Evolutionary conservation across 2,329 filamentous ascomycete genomes (phyloP).

Genomic region (Aschersonia sp.): DNA sequence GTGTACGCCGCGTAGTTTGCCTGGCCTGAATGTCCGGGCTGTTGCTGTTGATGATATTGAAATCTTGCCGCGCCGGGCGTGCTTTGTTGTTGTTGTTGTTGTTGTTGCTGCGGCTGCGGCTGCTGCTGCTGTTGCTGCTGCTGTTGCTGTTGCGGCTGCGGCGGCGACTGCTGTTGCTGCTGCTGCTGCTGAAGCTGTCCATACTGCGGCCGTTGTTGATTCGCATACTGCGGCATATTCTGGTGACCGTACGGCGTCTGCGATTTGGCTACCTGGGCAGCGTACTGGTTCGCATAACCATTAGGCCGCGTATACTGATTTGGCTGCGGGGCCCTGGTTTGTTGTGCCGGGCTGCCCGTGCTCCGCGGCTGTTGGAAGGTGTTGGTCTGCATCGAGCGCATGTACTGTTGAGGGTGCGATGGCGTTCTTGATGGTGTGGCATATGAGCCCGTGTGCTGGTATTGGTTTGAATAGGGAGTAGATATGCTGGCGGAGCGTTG

Average conservation of each 20-base stretch:
- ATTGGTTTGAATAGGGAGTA: constrained; percentile 28
- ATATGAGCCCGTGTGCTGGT: constrained; percentile 28
- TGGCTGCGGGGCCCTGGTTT: constrained; percentile 23
- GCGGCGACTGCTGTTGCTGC: constrained; percentile 27
- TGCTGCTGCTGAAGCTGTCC: constrained; percentile 17
- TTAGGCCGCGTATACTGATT: constrained; percentile 36
- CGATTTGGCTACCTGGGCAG: constrained; percentile 35
- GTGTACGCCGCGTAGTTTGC: constrained; percentile 21
- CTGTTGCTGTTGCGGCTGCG: constrained; percentile 18
- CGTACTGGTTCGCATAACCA: constrained; percentile 30
- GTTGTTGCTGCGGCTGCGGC: constrained; percentile 27
- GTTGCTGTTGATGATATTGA: constrained; percentile 20
- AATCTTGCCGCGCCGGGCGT: constrained; percentile 28
- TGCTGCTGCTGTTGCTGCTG: constrained; percentile 35
- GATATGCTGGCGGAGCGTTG: constrained; percentile 22
- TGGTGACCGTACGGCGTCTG: constrained; percentile 37
- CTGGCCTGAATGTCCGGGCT: constrained; percentile 19
- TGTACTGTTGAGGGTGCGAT: constrained; percentile 29
- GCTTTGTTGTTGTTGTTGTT: constrained; percentile 21
- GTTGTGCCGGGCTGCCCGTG: constrained; percentile 14
- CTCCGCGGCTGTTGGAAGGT: constrained; percentile 27
- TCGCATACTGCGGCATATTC: constrained; percentile 31
- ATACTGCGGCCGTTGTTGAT: constrained; percentile 29
- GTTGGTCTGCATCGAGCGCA: constrained; percentile 22
- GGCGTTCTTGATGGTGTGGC: constrained; percentile 31